phyloP scores from a whole-genome alignment of 495 filamentous ascomycete species.

The Extremus antarcticus region DNA sequence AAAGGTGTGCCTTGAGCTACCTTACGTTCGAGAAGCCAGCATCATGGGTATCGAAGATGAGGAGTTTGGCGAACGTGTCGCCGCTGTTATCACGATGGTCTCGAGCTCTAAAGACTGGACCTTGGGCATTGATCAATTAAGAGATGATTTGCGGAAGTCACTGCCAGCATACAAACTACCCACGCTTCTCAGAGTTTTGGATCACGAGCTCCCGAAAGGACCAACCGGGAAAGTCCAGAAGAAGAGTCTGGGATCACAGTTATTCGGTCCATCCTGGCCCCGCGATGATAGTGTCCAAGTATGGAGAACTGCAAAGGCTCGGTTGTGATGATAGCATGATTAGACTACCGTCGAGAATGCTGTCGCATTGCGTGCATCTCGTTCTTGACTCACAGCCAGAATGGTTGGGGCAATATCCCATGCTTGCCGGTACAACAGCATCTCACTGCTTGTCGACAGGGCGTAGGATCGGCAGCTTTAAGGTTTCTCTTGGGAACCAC shows the following conservation, averaged over 20 bases:
- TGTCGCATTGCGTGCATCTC: no score
- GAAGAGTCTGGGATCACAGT: conserved; percentile 34
- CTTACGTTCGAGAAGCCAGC: conserved; percentile 32
- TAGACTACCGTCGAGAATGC: no score
- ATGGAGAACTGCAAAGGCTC: not conserved
- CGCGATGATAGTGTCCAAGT: not conserved
- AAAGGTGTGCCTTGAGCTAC: conserved; percentile 27
- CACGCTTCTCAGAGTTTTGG: conserved; percentile 33
- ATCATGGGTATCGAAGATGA: conserved; percentile 33
- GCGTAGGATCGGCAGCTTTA: no score
- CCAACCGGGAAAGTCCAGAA: conserved; percentile 38
- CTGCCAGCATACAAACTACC: conserved; percentile 37
- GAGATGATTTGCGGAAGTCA: conserved; percentile 28
- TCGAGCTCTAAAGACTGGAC: not conserved
- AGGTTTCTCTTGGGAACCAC: no score
- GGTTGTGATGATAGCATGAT: no score
- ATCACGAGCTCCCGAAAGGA: conserved; percentile 37
- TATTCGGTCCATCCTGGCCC: conserved; percentile 25
- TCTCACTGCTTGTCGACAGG: no score
- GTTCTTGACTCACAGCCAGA: no score
- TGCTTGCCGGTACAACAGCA: no score
- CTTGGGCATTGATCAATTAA: conserved; percentile 27
- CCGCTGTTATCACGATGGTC: conserved; percentile 30
- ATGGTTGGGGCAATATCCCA: no score
- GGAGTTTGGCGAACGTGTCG: conserved; percentile 38